A percentile compares a stretch with the other conserved stretches of the same genome.
Evolutionary conservation across 208 protist genomes (phyloP).

Genomic region (Entamoeba moshkovskii): DNA sequence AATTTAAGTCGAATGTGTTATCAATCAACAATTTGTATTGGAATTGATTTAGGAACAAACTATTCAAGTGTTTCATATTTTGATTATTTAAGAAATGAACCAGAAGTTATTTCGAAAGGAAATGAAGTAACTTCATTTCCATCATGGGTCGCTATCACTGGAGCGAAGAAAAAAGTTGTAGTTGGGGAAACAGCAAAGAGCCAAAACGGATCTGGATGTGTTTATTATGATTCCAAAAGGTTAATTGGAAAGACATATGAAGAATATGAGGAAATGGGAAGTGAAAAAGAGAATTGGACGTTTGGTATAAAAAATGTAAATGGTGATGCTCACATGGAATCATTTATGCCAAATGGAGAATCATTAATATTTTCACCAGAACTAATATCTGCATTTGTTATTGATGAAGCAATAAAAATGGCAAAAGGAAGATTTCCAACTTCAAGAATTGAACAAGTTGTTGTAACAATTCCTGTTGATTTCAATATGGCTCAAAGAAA

Average conservation of each 20-base stretch:
- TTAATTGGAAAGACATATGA: not conserved
- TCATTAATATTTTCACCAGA: not conserved
- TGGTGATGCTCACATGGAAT: not conserved
- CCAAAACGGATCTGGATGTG: not conserved
- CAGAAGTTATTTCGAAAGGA: not conserved
- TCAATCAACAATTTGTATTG: not conserved
- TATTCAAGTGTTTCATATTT: not conserved
- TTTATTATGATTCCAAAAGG: not conserved
- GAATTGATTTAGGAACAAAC: not conserved
- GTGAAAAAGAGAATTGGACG: not conserved
- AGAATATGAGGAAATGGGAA: not conserved
- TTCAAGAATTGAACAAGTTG: conserved; percentile 60
- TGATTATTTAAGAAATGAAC: not conserved
- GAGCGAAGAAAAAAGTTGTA: no score
- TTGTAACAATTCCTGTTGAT: conserved; percentile 91
- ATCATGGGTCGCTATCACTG: not conserved
- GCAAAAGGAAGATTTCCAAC: conserved; percentile 79
- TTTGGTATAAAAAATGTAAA: not conserved
- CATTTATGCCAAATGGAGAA: not conserved
- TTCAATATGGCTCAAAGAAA: conserved; percentile 96
- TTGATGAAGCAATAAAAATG: conserved; percentile 64
- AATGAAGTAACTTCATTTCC: not conserved
- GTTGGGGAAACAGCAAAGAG: not conserved
- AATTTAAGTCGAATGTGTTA: no score
- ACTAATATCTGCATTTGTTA: not conserved